Conservation (phyloP, 805 yeast genomes). For the Saccharomycopsis microspora region DNA sequence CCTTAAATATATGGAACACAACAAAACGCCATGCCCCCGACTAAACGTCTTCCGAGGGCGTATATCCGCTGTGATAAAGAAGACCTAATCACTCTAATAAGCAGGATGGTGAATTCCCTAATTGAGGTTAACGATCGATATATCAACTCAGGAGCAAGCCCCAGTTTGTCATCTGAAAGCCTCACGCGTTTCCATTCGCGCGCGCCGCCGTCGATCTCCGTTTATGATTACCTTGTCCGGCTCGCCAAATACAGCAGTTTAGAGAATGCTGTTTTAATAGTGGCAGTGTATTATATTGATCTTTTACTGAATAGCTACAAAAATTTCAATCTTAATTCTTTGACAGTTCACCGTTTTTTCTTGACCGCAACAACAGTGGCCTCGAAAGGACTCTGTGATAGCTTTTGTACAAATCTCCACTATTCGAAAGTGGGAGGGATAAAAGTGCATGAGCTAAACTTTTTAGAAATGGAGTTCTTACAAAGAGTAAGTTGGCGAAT, state of each 20-base stretch:
- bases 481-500: slow-evolving; percentile 70
- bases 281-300: slow-evolving; percentile 86
- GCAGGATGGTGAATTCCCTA: slow-evolving; percentile 71
- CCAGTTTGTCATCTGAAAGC: slow-evolving; percentile 27
- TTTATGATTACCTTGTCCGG: slow-evolving; percentile 64
- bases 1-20: no score
- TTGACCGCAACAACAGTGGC: slow-evolving; percentile 87
- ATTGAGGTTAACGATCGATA: slow-evolving; percentile 61
- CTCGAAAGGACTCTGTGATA: slow-evolving; percentile 84
- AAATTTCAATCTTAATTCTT: slow-evolving; percentile 72
- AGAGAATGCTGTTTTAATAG: slow-evolving; percentile 70
- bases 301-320: slow-evolving; percentile 68
- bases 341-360: slow-evolving; percentile 87
- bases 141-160: slow-evolving; percentile 18
- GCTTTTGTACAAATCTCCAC: slow-evolving; percentile 86
- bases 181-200: slow-evolving; percentile 90
- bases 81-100: slow-evolving; percentile 58
- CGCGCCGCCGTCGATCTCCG: slow-evolving; percentile 81
- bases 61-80: slow-evolving; percentile 60
- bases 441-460: slow-evolving; percentile 68
- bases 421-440: slow-evolving; percentile 96
- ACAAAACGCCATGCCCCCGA: neutral
- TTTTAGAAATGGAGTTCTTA: slow-evolving; percentile 81
- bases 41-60: slow-evolving; percentile 30
- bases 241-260: slow-evolving; percentile 75